Base-by-base conservation (phyloP, 768 basidiomycete genomes). In the Suillus weaverae region DNA sequence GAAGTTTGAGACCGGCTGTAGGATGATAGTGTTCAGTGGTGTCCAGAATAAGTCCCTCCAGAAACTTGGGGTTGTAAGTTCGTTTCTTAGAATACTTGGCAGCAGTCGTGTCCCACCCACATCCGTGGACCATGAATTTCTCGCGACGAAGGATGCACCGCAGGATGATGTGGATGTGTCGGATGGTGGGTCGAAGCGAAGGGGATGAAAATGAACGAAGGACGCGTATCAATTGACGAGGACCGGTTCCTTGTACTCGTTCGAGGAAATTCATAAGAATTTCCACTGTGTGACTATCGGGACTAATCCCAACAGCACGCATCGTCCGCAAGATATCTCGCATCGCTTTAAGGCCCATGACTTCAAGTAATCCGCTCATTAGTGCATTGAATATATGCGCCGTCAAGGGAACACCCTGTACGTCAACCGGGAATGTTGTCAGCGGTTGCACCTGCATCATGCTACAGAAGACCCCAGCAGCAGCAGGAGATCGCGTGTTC, bases 321-420 rank as follows among this genome's bases (percentile, higher is more conserved):
- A 94, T 91, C 59, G 88, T 77, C 35, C 75, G 77, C 63, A 89
- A 75, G 50, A 91, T 73, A 54, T 67, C 67, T 22, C 75, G 79
- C 62, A 85, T 80, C 41, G 79, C 81, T 43, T 75, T 65, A 54
- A 91, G 74, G 46, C 89, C 89, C 64, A 79, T 79, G 46, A 76
- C 74, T 30, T 70, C 73, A 62, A 91, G 72, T 26, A 85, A 66
- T 44, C 85, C 85, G 59, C 78, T 76, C 14, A 92, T 76, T 22
- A 89, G 74, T 22, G 86, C 80, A 71, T 94, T 92, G 78, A 90
- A 85, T 33, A 90, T 75, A 60, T 81, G 77, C 43, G 77, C 74
- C 8, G 80, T 81, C 39, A 82, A 81, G 16, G 33, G 68, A 11
- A 72, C 66, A 51, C 67, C 73, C 39, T 67, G 66, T 33, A 84